Conservation (phyloP, 169 alveolate genomes). For the Eimeria necatrix region DNA sequence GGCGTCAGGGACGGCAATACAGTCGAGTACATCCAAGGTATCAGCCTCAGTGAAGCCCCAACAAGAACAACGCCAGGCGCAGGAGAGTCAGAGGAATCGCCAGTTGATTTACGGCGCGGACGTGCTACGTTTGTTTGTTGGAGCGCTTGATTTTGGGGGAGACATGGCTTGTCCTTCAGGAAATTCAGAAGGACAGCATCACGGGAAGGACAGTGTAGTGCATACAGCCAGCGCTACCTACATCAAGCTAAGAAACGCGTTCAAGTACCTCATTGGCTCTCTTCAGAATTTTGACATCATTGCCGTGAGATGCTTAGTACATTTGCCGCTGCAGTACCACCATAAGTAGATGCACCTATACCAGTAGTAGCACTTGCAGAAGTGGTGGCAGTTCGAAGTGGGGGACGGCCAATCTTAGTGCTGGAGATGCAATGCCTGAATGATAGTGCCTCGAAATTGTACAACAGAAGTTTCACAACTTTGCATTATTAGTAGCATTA, state of each 20-base stretch:
- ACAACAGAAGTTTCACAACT: too few relatives aligned
- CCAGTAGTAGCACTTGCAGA: not conserved
- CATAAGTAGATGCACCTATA: not conserved
- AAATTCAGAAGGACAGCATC: constrained; percentile 27
- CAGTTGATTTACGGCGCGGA: constrained; percentile 76
- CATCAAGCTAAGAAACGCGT: constrained; percentile 56
- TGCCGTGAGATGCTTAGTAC: not conserved
- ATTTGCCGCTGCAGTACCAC: not conserved
- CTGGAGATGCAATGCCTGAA: too few relatives aligned
- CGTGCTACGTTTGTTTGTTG: constrained; percentile 77
- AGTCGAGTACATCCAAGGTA: not conserved
- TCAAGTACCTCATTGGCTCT: constrained; percentile 75
- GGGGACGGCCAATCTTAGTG: not conserved
- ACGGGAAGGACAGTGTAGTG: constrained; percentile 20
- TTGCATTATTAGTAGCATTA: too few relatives aligned
- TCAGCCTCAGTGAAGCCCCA: not conserved
- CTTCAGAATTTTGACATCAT: constrained; percentile 66
- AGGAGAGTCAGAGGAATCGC: constrained; percentile 20
- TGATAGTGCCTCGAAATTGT: too few relatives aligned
- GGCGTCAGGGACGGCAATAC: not conserved
- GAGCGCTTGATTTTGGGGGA: constrained; percentile 47
- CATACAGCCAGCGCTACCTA: constrained; percentile 75
- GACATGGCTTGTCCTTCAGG: constrained; percentile 75
- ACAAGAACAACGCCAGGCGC: constrained; percentile 5
- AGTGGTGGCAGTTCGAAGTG: not conserved